Conservation (phyloP, 192 early-diverging fungal species). For the Gigaspora rosea region DNA sequence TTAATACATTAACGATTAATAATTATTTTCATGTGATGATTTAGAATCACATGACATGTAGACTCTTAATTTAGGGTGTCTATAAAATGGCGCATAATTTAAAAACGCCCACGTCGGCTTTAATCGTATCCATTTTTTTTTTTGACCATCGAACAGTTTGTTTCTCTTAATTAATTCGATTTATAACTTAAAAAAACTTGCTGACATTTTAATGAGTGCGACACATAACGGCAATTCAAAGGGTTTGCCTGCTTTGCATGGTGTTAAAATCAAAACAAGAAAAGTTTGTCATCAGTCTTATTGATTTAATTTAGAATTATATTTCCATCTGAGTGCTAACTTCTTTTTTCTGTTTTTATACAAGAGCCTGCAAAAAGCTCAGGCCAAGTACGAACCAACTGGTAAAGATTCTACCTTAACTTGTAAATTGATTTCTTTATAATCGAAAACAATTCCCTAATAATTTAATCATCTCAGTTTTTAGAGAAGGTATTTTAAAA, state of each 20-base stretch:
- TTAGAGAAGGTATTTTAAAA: constrained; percentile 60
- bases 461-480: constrained; percentile 43
- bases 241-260: constrained; percentile 58
- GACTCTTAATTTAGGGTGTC: too few relatives aligned
- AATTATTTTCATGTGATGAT: too few relatives aligned
- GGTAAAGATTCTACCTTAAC: constrained; percentile 33
- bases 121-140: too few relatives aligned
- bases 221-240: constrained; percentile 40
- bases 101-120: too few relatives aligned
- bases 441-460: background rate
- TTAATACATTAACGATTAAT: too few relatives aligned
- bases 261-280: constrained; percentile 69
- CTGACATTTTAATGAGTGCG: constrained; percentile 47
- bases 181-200: background rate
- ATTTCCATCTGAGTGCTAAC: background rate
- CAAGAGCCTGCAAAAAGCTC: constrained; percentile 66
- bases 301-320: background rate
- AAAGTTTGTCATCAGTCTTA: constrained; percentile 44
- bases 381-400: constrained; percentile 65
- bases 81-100: too few relatives aligned
- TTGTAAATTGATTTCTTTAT: background rate
- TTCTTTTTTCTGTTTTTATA: constrained; percentile 5
- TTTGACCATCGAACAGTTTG: too few relatives aligned
- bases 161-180: too few relatives aligned
- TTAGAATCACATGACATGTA: too few relatives aligned